Evolutionary conservation across 768 basidiomycete species (phyloP), one percentile per base, ranked within the genome.

Genomic region (Tubosaeta sp.): DNA sequence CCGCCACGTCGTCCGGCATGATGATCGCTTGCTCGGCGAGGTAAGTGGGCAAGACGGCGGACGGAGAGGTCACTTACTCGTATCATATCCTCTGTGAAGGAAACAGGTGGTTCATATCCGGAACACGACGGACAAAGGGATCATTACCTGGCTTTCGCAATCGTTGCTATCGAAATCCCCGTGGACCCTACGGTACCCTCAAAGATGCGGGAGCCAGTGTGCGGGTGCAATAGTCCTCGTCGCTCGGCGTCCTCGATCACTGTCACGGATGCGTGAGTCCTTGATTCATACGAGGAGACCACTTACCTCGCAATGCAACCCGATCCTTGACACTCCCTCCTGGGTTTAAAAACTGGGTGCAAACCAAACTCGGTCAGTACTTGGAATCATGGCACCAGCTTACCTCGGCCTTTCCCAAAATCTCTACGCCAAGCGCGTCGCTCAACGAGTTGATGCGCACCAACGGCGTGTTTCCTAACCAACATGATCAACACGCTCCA

Each of bases 251-350:
- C 90, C 55, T 94, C 81, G 58, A 99, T 92, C 76, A 98, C 95
- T 98, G 64, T 16, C 24, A 27, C 35, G 7, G 14, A 18, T 7
- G 9, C 9, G 6, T 19, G 18, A 36, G 24, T 54, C 19, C 3
- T 4, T 1, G 27, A 43, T 35, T 53, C 31, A 44, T 43, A 52
- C 40, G 19, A 12, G 4, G 9, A n/a, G 6, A 0, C 9, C 16
- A 58, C 82, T 53, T 62, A 96, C 94, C 91, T 67, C 84, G 80
- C 53, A 97, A 67, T 0, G 94, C 95, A n/a, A 98, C 95, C 27
- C 96, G 82, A 68, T 99, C 96, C 68, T 99, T 99, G 44, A 97
- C 89, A 48, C 94, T 97, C 35, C 96, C 96, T 22, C 95, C 95
- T 1, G 96, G 95, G 69, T 99, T 99, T 53, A 98, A 66, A 64